Percentiles rank a stretch among this genome's conserved stretches.
These are phyloP conservation scores for Populus euphratica DNA, from an alignment of 345 rosid species.

Conservation along the genomic window DNA sequence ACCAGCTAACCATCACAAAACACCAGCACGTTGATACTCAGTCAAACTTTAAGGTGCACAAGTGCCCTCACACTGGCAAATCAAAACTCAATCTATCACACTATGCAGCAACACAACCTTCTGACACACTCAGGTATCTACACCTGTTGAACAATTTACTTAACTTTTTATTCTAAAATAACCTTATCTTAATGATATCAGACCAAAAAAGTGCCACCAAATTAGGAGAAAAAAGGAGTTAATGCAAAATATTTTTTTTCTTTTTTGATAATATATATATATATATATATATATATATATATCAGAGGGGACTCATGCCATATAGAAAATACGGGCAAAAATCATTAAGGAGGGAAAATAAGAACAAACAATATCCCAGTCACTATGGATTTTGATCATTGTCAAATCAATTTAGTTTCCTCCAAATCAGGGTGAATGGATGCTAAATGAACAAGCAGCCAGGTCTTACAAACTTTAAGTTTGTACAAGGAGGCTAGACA, in stretches of 20 bases:
- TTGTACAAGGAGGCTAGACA: conserved; percentile 1
- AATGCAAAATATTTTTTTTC: neutral
- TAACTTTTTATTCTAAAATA: neutral
- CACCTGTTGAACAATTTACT: neutral
- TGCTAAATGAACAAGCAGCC: conserved; percentile 2
- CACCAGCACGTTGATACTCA: neutral
- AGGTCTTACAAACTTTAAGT: conserved; percentile 16
- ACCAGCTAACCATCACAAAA: neutral
- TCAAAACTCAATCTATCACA: neutral
- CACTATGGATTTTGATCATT: conserved; percentile 2
- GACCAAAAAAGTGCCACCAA: neutral
- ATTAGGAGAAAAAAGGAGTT: neutral
- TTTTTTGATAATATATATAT: too few species aligned
- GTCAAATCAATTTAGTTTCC: conserved; percentile 10
- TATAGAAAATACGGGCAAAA: neutral
- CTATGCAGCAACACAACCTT: neutral
- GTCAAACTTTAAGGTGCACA: neutral
- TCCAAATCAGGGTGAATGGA: conserved; percentile 8
- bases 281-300: too few species aligned
- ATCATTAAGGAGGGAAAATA: neutral
- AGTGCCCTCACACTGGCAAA: neutral
- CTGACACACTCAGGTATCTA: neutral
- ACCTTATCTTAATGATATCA: neutral
- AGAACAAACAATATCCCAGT: neutral
- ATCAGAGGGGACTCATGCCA: neutral